Evolutionary conservation across 257 asterid genomes (phyloP).

Genomic region (Anisodus tanguticus): DNA sequence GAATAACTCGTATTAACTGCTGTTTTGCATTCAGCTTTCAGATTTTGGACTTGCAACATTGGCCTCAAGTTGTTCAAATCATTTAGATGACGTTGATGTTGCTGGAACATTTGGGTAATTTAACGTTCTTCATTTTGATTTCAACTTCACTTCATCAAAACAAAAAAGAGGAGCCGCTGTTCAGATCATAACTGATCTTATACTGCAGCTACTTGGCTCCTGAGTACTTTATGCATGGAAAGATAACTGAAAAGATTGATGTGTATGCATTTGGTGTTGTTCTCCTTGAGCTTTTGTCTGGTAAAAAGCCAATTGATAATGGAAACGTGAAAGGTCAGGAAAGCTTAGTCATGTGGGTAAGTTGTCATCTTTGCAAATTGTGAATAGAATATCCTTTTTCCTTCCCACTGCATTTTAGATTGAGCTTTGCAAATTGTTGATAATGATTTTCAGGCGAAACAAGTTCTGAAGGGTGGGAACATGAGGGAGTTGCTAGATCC

Average conservation of each 20-base stretch:
- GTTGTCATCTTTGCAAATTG: slow-evolving; percentile 34
- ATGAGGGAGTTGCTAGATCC: slow-evolving; percentile 64
- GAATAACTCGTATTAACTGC: not conserved
- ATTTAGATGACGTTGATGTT: slow-evolving; percentile 60
- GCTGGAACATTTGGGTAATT: slow-evolving; percentile 97
- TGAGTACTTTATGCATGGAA: slow-evolving; percentile 84
- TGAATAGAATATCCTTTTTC: not conserved
- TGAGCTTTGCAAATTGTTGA: slow-evolving; percentile 1
- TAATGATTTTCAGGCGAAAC: slow-evolving; percentile 63
- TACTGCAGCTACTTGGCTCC: slow-evolving; percentile 89
- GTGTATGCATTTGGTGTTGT: slow-evolving; percentile 95
- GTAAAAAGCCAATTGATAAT: slow-evolving; percentile 80
- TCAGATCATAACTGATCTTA: not conserved
- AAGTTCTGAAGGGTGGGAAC: slow-evolving; percentile 60
- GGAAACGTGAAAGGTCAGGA: slow-evolving; percentile 66
- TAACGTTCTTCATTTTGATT: slow-evolving; percentile 22
- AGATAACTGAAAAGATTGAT: slow-evolving; percentile 73
- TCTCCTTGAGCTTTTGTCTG: slow-evolving; percentile 88
- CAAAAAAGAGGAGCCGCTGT: not conserved
- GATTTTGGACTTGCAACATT: slow-evolving; percentile 92
- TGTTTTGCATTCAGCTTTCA: slow-evolving; percentile 57
- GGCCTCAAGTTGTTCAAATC: slow-evolving; percentile 67
- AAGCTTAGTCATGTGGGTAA: slow-evolving; percentile 93
- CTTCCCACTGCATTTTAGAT: not conserved
- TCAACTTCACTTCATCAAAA: not conserved